phyloP scores from a whole-genome alignment of 331 rosid species.

The Stylosanthes scabra region DNA sequence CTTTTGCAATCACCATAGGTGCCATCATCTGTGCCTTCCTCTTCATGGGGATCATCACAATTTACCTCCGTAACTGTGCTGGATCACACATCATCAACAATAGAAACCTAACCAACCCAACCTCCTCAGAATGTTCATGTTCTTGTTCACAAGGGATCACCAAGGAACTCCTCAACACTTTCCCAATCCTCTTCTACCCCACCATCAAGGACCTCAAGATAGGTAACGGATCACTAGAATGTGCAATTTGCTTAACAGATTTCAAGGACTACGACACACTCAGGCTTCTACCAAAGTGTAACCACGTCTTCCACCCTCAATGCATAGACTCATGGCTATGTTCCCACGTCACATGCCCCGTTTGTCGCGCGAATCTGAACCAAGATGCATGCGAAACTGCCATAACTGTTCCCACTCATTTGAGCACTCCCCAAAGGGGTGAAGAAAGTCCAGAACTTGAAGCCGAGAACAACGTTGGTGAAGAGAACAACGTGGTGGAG shows the following conservation, averaged over 20 bases:
- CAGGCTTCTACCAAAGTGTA: conserved; percentile 68
- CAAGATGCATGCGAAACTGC: conserved; percentile 37
- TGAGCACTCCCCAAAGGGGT: background rate
- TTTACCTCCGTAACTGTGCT: conserved; percentile 56
- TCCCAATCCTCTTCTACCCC: conserved; percentile 66
- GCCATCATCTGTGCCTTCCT: conserved; percentile 51
- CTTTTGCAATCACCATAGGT: conserved; percentile 47
- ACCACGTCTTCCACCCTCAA: conserved; percentile 70
- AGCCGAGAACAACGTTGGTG: background rate
- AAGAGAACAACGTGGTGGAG: background rate
- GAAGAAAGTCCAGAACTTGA: conserved; percentile 5
- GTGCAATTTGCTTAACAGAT: conserved; percentile 76
- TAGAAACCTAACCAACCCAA: background rate
- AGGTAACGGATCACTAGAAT: conserved; percentile 61
- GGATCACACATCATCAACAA: conserved; percentile 26
- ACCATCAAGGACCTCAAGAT: conserved; percentile 55
- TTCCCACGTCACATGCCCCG: conserved; percentile 72
- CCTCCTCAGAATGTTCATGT: conserved; percentile 24
- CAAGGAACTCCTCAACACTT: conserved; percentile 47
- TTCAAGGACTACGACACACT: conserved; percentile 62
- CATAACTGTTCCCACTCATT: conserved; percentile 16
- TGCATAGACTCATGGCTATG: conserved; percentile 78
- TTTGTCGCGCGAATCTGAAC: conserved; percentile 60
- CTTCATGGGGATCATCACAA: conserved; percentile 53
- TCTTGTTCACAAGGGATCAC: conserved; percentile 59